These are phyloP conservation scores for Crucibulum laeve DNA, from an alignment of 768 basidiomycete genomes.

Conservation along the genomic window DNA sequence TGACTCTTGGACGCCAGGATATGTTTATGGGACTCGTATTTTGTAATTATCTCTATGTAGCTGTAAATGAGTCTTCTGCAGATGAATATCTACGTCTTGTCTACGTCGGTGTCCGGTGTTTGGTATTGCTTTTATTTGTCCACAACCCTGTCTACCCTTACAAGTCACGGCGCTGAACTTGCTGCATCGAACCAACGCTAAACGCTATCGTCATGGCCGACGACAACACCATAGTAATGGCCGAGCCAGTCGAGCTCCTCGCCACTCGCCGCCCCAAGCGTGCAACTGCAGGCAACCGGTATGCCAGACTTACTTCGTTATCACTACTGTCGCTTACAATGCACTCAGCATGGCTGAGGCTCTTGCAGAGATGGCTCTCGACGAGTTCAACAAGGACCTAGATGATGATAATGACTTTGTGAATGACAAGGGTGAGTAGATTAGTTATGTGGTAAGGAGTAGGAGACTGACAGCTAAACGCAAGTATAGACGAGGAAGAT, in stretches of 20 bases:
- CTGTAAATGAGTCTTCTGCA: no score
- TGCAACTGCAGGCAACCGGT: constrained; percentile 81
- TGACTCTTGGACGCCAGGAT: no score
- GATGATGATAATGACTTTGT: constrained; percentile 77
- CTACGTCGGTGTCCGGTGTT: no score
- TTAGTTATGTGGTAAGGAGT: not conserved
- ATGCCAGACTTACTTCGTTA: constrained; percentile 8
- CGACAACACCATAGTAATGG: constrained; percentile 8
- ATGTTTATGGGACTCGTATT: no score
- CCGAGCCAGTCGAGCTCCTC: constrained; percentile 35
- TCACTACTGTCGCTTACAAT: not conserved
- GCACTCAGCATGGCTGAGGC: constrained; percentile 67
- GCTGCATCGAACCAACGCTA: not conserved
- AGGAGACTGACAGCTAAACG: constrained; percentile 9
- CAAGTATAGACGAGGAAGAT: constrained; percentile 68
- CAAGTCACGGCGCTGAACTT: no score
- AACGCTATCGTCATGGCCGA: not conserved
- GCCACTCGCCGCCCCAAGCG: constrained; percentile 59
- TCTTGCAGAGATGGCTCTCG: constrained; percentile 62
- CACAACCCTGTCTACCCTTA: no score
- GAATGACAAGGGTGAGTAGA: constrained; percentile 50
- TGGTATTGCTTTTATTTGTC: no score
- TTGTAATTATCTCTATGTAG: no score
- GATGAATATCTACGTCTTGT: no score
- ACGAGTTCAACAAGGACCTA: constrained; percentile 50